Evolutionary conservation across 2,329 filamentous ascomycete species (phyloP), one percentile per base, ranked within the genome.

Genomic region (Dothideomycetidae sp.): DNA sequence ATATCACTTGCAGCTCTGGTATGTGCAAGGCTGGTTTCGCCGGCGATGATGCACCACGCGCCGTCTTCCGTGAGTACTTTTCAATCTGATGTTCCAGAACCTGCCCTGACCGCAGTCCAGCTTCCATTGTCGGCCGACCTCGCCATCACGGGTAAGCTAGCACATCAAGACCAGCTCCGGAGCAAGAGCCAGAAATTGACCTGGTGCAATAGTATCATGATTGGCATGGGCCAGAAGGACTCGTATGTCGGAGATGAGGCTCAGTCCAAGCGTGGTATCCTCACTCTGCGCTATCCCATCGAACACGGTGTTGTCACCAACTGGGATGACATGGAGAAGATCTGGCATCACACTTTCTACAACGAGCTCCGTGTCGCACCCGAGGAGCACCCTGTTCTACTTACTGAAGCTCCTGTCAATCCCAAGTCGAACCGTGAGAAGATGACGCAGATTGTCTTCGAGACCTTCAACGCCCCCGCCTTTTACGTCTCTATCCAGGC

Each of bases 1-100:
- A 45, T 42, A 45, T 45, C 31, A 29, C 13, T 33, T 19, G 48
- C 66, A 96, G 88, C 80, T 96, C 90, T 70, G 90, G 90, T 78
- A 96, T 98, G 90, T 98, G 90, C 75, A 98, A 98, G 77, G 90
- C 90, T 81, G 90, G 90, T 86, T 98, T 98, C 72, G 90, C 90
- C 75, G 90, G 90, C 85, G 90, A 98, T 64, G 90, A 98, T 81
- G 90, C 90, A 71, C 90, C 90, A 66, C 80, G 90, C 78, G 90
- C 90, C 71, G 90, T 98, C 65, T 98, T 98, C 79, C 90, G 88
- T 96, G 81, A 93, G 88, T 86, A 46, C 46, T 50, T 49, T 26
- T 7, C 21, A 26, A 7, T n/a, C 21, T 26, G n/a, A 51, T 34
- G 30, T 33, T 31, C 26, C 36, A 29, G 18, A 23, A n/a, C 11